These are phyloP conservation scores for Ogataea haglerorum DNA, from an alignment of 805 yeast species.

Conservation along the genomic window DNA sequence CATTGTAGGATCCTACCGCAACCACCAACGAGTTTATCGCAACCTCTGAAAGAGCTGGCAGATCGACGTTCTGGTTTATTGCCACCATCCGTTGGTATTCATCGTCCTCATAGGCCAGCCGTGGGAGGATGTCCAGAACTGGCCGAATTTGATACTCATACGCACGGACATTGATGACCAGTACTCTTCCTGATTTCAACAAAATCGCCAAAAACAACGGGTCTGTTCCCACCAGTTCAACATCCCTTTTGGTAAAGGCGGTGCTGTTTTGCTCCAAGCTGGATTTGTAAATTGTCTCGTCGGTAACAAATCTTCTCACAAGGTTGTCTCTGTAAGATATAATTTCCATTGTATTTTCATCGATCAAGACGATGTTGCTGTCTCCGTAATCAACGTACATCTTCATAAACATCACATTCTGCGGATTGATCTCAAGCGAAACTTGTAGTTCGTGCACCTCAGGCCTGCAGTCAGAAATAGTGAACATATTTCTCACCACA, in stretches of 20 bases:
- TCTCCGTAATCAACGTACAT: slow-evolving; percentile 34
- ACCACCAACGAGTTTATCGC: slow-evolving; percentile 29
- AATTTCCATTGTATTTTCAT: slow-evolving; percentile 18
- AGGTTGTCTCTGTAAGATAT: slow-evolving; percentile 17
- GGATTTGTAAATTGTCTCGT: slow-evolving; percentile 20
- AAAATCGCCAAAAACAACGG: slow-evolving; percentile 32
- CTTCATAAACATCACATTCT: slow-evolving; percentile 14
- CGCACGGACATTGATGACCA: slow-evolving; percentile 41
- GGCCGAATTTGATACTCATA: slow-evolving; percentile 22
- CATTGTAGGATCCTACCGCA: slow-evolving; percentile 42
- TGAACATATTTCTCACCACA: slow-evolving; percentile 21
- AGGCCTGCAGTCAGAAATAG: slow-evolving; percentile 9
- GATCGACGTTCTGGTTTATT: slow-evolving; percentile 17
- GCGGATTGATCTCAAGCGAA: slow-evolving; percentile 5
- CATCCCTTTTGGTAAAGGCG: slow-evolving; percentile 13
- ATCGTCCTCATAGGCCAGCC: slow-evolving; percentile 20
- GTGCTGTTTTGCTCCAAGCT: slow-evolving; percentile 25
- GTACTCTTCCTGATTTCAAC: slow-evolving; percentile 39
- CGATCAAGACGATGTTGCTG: slow-evolving; percentile 22
- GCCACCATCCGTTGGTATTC: slow-evolving; percentile 16
- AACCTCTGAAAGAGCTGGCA: slow-evolving; percentile 30
- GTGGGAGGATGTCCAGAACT: slow-evolving; percentile 20
- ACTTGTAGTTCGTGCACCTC: slow-evolving; percentile 6
- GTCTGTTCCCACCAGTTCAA: slow-evolving; percentile 29
- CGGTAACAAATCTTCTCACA: slow-evolving; percentile 8